These are phyloP conservation scores for Plasmodium relictum DNA, from an alignment of 169 alveolate genomes.

Conservation along the genomic window DNA sequence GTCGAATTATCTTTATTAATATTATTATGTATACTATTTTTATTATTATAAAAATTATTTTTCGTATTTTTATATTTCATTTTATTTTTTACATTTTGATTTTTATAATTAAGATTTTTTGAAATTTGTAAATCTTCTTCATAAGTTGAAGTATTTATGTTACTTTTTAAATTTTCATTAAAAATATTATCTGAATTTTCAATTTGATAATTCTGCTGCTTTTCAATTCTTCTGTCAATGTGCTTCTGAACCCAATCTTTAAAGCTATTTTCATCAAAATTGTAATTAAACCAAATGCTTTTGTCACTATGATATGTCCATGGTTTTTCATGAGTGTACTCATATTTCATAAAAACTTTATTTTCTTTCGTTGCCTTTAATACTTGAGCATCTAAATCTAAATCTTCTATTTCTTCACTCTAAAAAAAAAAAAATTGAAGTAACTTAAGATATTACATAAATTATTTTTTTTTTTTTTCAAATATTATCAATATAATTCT, in stretches of 20 bases:
- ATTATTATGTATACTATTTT: background rate
- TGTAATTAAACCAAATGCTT: conserved; percentile 76
- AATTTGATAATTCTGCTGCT: conserved; percentile 54
- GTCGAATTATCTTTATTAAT: background rate
- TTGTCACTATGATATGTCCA: conserved; percentile 59
- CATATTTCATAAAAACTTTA: conserved; percentile 69
- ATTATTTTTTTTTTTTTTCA: background rate
- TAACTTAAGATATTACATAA: background rate
- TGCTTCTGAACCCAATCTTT: conserved; percentile 73
- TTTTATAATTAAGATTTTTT: background rate
- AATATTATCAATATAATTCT: background rate
- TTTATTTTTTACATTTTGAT: conserved; percentile 1
- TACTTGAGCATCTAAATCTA: conserved; percentile 44
- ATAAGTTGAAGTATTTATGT: conserved; percentile 11
- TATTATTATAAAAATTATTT: background rate
- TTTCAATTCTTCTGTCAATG: conserved; percentile 50
- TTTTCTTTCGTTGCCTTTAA: conserved; percentile 65
- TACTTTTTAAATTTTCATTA: conserved; percentile 22
- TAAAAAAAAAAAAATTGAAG: background rate
- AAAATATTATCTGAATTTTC: conserved; percentile 60
- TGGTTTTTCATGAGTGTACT: conserved; percentile 65
- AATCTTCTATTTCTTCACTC: conserved; percentile 21
- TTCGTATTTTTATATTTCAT: conserved; percentile 2
- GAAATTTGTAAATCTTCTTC: conserved; percentile 1
- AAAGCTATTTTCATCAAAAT: conserved; percentile 56